Conservation (phyloP, 257 asterid species). For the Ligustrum vulgare region DNA sequence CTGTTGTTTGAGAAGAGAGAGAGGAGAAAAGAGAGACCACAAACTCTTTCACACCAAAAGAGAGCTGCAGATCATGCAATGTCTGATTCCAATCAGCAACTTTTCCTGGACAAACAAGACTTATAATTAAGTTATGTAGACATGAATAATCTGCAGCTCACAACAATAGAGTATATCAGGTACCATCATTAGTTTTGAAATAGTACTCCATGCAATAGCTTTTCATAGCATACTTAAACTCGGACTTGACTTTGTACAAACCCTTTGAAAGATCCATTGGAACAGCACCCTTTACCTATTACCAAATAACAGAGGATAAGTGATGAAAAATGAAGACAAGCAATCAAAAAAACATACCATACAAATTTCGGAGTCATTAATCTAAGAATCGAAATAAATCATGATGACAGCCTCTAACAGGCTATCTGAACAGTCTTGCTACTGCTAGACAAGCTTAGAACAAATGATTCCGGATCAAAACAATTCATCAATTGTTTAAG, state of each 20-base stretch:
- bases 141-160: neutral
- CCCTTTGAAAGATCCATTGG: slow-evolving; percentile 47
- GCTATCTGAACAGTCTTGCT: neutral
- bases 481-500: neutral
- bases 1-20: neutral
- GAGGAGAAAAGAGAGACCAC: slow-evolving; percentile 54
- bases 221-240: slow-evolving; percentile 71
- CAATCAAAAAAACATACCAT: slow-evolving; percentile 3
- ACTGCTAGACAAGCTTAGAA: neutral
- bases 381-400: neutral
- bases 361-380: neutral
- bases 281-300: slow-evolving; percentile 69
- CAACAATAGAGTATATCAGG: slow-evolving; percentile 14
- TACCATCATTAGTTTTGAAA: slow-evolving; percentile 60
- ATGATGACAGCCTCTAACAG: neutral
- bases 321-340: slow-evolving; percentile 10
- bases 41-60: slow-evolving; percentile 88
- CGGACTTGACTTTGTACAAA: slow-evolving; percentile 73
- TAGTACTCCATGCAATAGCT: slow-evolving; percentile 81
- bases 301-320: slow-evolving; percentile 24
- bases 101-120: slow-evolving; percentile 47
- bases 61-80: slow-evolving; percentile 78
- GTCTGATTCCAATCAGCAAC: slow-evolving; percentile 64
- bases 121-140: slow-evolving; percentile 36
- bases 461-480: neutral